Evolutionary conservation across 441 rosid species (phyloP).

Genomic region (Metrosideros polymorpha): DNA sequence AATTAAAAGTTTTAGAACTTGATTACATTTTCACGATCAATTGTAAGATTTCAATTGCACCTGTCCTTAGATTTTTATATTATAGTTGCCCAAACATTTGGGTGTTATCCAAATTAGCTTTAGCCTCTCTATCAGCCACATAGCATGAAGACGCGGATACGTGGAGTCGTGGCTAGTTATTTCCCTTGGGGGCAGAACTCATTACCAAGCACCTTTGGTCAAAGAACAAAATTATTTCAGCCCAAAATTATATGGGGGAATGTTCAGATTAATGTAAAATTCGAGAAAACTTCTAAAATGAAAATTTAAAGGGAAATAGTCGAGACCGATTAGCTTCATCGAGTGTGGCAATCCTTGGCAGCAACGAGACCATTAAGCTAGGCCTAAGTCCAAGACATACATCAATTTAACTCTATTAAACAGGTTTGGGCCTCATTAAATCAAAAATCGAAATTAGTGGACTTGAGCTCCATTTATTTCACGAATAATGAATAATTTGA

Average conservation of each 20-base stretch:
- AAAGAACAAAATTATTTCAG: neutral
- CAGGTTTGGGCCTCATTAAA: neutral
- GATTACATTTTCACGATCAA: neutral
- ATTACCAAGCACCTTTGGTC: neutral
- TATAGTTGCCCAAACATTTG: neutral
- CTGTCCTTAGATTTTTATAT: neutral
- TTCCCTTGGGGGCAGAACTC: neutral
- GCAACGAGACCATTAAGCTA: too few species aligned
- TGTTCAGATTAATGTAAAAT: neutral
- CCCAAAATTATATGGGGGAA: neutral
- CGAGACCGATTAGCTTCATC: neutral
- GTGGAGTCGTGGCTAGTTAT: neutral
- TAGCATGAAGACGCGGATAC: neutral
- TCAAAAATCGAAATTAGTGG: neutral
- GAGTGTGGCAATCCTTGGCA: neutral
- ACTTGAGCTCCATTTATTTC: neutral
- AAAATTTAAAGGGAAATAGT: neutral
- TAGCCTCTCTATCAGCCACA: neutral
- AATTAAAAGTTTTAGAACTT: too few species aligned
- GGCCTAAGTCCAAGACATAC: neutral
- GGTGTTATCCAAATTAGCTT: neutral
- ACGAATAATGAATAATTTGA: too few species aligned
- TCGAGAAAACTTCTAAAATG: neutral
- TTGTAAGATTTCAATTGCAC: neutral
- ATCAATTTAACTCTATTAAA: neutral